Percentiles rank a stretch among this genome's conserved stretches.
phyloP scores from a whole-genome alignment of 208 protist genomes.

The Leishmania braziliensis region DNA sequence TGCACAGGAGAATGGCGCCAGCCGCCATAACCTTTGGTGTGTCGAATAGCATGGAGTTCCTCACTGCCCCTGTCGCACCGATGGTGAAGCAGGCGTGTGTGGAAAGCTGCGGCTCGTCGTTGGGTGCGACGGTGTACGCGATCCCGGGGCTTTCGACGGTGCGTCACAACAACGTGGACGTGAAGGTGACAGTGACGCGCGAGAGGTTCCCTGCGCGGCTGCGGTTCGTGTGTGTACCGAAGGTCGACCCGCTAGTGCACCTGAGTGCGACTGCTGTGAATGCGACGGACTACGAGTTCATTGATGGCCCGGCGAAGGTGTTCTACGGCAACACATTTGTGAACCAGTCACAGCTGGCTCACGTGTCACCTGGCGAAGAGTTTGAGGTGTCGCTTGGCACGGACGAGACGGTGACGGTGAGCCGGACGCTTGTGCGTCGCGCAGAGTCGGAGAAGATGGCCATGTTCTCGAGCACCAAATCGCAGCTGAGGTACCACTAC shows the following conservation, averaged over 20 bases:
- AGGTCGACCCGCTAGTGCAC: constrained; percentile 35
- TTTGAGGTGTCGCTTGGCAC: constrained; percentile 51
- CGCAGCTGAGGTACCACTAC: constrained; percentile 30
- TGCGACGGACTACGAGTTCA: constrained; percentile 49
- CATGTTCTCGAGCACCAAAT: constrained; percentile 27
- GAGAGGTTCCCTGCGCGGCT: constrained; percentile 39
- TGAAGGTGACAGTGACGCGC: constrained; percentile 47
- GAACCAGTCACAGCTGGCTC: constrained; percentile 39
- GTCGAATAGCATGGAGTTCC: no score
- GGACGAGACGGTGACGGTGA: constrained; percentile 45
- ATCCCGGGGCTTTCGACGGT: constrained; percentile 46
- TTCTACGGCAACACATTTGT: constrained; percentile 59
- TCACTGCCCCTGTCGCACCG: constrained; percentile 20
- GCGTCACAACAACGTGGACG: constrained; percentile 45
- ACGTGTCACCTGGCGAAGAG: constrained; percentile 47
- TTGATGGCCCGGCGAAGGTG: constrained; percentile 48
- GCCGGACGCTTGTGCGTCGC: constrained; percentile 30
- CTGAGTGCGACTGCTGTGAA: constrained; percentile 48
- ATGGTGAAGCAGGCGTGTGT: constrained; percentile 22
- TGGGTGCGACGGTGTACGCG: constrained; percentile 41
- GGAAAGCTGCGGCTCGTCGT: constrained; percentile 21
- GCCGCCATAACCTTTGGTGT: neutral
- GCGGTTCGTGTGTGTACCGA: constrained; percentile 43
- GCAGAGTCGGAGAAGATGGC: constrained; percentile 26
- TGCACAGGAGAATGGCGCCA: neutral